These are phyloP conservation scores for Camellia oleifera DNA, from an alignment of 179 eudicot genomes.

Conservation along the genomic window DNA sequence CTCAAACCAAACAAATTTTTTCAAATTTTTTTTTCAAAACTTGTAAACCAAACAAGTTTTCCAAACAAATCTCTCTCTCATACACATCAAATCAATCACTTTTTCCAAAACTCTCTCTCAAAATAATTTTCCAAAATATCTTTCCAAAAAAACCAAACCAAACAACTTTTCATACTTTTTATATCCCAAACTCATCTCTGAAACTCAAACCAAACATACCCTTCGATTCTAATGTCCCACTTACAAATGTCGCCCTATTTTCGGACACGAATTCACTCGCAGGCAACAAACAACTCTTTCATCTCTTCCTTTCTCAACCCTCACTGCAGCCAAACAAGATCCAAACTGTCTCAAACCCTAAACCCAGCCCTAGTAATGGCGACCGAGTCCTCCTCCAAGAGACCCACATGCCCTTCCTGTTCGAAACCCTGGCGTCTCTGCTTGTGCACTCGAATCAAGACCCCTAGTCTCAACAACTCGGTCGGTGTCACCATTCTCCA, in stretches of 20 bases:
- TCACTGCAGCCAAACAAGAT: neutral
- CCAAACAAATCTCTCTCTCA: too few species aligned
- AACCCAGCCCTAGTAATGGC: constrained; percentile 35
- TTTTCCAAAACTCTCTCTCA: too few species aligned
- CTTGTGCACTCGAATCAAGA: constrained; percentile 53
- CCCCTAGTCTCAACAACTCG: constrained; percentile 50
- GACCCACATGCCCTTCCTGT: constrained; percentile 78
- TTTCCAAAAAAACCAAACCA: too few species aligned
- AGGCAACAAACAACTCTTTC: neutral
- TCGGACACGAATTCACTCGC: neutral
- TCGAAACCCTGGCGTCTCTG: constrained; percentile 64
- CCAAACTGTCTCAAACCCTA: constrained; percentile 24
- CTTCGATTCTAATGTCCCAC: neutral
- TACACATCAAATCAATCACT: too few species aligned
- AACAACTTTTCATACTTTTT: too few species aligned
- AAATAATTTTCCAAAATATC: too few species aligned
- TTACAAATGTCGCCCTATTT: constrained; percentile 12
- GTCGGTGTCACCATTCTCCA: constrained; percentile 69
- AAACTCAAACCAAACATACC: too few species aligned
- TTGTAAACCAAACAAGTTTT: neutral
- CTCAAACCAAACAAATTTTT: too few species aligned
- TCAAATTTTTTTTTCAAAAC: neutral
- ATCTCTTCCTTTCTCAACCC: neutral
- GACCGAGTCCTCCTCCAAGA: constrained; percentile 32
- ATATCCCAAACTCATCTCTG: too few species aligned